Percentiles rank a stretch among this genome's conserved stretches.
Evolutionary conservation across 345 rosid species (phyloP).

Genomic region (Populus alba): DNA sequence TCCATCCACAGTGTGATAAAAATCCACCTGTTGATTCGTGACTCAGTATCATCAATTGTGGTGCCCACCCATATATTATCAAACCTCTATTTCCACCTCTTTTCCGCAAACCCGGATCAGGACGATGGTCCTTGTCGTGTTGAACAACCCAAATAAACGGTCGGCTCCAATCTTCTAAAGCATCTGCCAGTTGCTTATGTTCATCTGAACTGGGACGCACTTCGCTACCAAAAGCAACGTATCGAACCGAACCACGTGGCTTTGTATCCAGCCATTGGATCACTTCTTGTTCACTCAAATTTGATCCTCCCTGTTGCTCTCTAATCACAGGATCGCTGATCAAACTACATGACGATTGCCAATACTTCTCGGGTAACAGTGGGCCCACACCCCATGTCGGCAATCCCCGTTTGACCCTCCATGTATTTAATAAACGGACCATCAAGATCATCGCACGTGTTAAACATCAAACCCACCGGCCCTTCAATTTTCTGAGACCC

Average conservation of each 20-base stretch:
- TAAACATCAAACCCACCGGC: slow-evolving; percentile 22
- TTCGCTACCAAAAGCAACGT: slow-evolving; percentile 37
- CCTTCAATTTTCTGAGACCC: slow-evolving; percentile 21
- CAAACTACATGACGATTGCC: slow-evolving; percentile 19
- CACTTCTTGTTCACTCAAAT: slow-evolving; percentile 27
- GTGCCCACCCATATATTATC: slow-evolving; percentile 49
- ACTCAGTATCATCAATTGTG: slow-evolving; percentile 45
- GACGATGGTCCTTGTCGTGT: not conserved
- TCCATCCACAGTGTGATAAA: slow-evolving; percentile 58
- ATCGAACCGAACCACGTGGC: slow-evolving; percentile 37
- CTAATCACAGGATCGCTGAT: not conserved
- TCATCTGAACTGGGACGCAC: slow-evolving; percentile 37
- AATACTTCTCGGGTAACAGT: slow-evolving; percentile 33
- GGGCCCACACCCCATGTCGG: slow-evolving; percentile 51
- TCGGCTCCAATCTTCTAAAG: slow-evolving; percentile 14
- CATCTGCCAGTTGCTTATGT: slow-evolving; percentile 11
- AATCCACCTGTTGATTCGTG: slow-evolving; percentile 45
- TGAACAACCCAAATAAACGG: slow-evolving; percentile 28
- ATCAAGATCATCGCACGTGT: slow-evolving; percentile 44
- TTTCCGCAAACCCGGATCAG: slow-evolving; percentile 16
- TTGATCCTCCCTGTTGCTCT: not conserved
- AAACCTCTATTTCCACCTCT: slow-evolving; percentile 32
- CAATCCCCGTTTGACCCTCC: slow-evolving; percentile 13
- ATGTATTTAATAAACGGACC: slow-evolving; percentile 29
- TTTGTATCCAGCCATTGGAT: slow-evolving; percentile 34